Base-by-base conservation (phyloP, 2,329 filamentous ascomycete species). In the Sclerotinia nivalis region DNA sequence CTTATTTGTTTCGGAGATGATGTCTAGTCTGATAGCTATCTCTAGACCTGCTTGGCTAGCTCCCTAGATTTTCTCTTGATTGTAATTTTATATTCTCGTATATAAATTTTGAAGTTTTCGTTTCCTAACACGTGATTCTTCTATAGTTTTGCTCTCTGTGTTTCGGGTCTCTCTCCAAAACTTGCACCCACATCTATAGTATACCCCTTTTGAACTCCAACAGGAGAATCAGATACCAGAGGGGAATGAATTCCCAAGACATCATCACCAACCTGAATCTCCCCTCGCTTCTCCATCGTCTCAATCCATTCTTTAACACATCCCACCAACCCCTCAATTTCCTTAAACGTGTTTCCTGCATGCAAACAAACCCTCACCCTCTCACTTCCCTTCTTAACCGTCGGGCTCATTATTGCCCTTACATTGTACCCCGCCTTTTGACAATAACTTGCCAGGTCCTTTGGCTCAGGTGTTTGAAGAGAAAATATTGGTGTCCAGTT, bases 331-430 rank as follows among this genome's bases (percentile, higher is more conserved):
- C 80, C 82, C 7, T 88, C 82, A 0, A 91, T 82, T 70, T 92
- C 83, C 6, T 81, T 79, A 9, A 80, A 71, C 0, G 86, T 89
- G 72, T 92, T 93, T 0, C 85, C 87, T 0, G 89, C 87, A 78
- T 93, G 90, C 2, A 93, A 77, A 77, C 89, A 92, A 0, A 93
- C 82, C 12, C 90, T 81, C 0, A 92, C 86, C 15, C 90, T 81
- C 76, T 91, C 88, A 7, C 82, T 86, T 0, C 89, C 89, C 2
- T 77, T 78, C 0, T 89, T 88, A 2, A 93, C 89, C 0, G 89
- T 92, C 0, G 90, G 90, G 1, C 88, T 83, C 70, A 92, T 88
- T 22, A 92, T 91, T 0, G 89, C 84, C 2, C 90, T 83, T 0
- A 91, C 86, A 56, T 89, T 81, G 69, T 87, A 88, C 0, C 88